Percentiles rank a stretch among this genome's conserved stretches.
phyloP scores from a whole-genome alignment of 306 rosid species.

The Ormosia emarginata region DNA sequence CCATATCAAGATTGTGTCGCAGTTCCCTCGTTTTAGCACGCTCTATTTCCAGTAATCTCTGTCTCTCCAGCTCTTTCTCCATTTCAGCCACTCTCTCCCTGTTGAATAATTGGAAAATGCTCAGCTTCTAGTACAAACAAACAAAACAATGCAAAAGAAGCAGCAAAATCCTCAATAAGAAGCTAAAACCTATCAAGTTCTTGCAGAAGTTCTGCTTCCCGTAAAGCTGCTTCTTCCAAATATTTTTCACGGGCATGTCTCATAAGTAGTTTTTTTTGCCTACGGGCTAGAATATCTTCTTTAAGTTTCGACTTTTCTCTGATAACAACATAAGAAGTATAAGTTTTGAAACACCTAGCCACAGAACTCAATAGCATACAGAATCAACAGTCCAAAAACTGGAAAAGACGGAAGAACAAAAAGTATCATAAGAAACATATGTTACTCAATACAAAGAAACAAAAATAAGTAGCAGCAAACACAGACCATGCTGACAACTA shows the following conservation, averaged over 20 bases:
- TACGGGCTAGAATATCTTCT: slow-evolving; percentile 68
- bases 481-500: background rate
- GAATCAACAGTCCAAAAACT: background rate
- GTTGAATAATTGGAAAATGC: slow-evolving; percentile 16
- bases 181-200: slow-evolving; percentile 77
- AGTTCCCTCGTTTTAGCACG: slow-evolving; percentile 89
- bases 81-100: slow-evolving; percentile 80
- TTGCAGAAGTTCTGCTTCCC: slow-evolving; percentile 78
- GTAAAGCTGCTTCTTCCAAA: slow-evolving; percentile 72
- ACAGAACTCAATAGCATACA: slow-evolving; percentile 15
- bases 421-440: background rate
- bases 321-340: slow-evolving; percentile 18
- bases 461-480: background rate
- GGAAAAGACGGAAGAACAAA: background rate
- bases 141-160: background rate
- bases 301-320: slow-evolving; percentile 72
- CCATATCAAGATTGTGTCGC: slow-evolving; percentile 85
- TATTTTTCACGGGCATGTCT: slow-evolving; percentile 67
- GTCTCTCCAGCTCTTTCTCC: slow-evolving; percentile 88
- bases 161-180: slow-evolving; percentile 8
- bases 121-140: slow-evolving; percentile 25
- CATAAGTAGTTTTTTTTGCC: slow-evolving; percentile 68
- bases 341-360: slow-evolving; percentile 16
- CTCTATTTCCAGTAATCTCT: slow-evolving; percentile 73
- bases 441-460: background rate